These are phyloP conservation scores for Claviceps africana DNA, from an alignment of 2,329 filamentous ascomycete species.

Conservation along the genomic window DNA sequence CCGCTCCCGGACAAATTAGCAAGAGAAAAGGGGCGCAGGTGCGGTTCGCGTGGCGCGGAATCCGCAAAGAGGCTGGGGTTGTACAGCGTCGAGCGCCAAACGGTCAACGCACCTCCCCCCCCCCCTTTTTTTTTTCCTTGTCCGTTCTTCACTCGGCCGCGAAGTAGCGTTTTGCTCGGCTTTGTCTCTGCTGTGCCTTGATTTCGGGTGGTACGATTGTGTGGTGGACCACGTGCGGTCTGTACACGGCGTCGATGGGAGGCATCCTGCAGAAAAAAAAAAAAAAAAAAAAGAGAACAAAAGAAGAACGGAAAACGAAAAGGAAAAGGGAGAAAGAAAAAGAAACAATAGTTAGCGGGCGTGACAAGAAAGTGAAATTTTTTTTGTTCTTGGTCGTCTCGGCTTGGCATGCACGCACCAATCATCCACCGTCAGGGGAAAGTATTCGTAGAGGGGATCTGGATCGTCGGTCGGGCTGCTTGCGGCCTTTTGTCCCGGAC, in stretches of 20 bases:
- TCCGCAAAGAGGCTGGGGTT: too few species aligned
- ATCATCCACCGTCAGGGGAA: slow-evolving; percentile 79
- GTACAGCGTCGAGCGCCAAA: too few species aligned
- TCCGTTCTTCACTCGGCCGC: slow-evolving; percentile 37
- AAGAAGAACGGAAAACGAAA: too few species aligned
- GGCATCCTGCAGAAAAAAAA: slow-evolving; percentile 45
- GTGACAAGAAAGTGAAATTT: too few species aligned
- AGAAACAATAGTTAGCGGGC: neutral
- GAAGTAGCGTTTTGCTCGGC: slow-evolving; percentile 59
- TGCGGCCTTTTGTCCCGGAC: slow-evolving; percentile 24
- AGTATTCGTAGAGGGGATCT: slow-evolving; percentile 87
- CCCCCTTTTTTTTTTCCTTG: neutral
- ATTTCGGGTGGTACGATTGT: slow-evolving; percentile 56
- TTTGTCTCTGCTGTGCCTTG: slow-evolving; percentile 52
- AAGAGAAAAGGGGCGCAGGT: too few species aligned
- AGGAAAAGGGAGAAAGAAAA: too few species aligned
- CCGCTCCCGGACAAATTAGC: too few species aligned
- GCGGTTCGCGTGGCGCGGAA: too few species aligned
- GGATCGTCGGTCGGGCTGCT: slow-evolving; percentile 60
- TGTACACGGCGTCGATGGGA: slow-evolving; percentile 77
- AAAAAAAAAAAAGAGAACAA: too few species aligned
- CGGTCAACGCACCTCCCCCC: neutral
- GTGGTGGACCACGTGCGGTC: slow-evolving; percentile 88
- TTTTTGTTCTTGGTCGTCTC: too few species aligned
- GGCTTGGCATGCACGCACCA: slow-evolving; percentile 36